Percentiles rank a stretch among this genome's conserved stretches.
These are phyloP conservation scores for Lecanicillium sp. DNA, from an alignment of 2,329 filamentous ascomycete genomes.

Conservation along the genomic window DNA sequence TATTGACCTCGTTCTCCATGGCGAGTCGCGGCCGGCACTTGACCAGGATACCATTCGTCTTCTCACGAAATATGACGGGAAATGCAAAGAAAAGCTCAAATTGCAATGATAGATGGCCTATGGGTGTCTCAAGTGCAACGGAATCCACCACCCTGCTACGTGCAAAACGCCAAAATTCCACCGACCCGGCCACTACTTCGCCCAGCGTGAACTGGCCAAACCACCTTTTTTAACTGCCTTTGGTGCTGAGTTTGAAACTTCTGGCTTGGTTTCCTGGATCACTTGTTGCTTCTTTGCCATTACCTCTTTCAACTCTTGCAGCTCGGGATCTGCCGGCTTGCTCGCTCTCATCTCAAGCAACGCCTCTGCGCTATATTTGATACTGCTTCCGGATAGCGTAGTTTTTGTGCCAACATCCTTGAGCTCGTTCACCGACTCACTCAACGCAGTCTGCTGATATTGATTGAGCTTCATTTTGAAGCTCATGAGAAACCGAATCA, in stretches of 20 bases:
- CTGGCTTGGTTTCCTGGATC: no score
- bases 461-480: slow-evolving; percentile 15
- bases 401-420: not conserved
- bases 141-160: no score
- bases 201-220: slow-evolving; percentile 1
- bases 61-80: slow-evolving; percentile 33
- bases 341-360: slow-evolving; percentile 2
- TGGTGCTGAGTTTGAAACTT: no score
- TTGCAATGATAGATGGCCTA: no score
- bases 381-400: not conserved
- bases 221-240: not conserved
- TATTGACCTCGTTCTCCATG: slow-evolving; percentile 24
- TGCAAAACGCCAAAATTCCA: no score
- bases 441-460: slow-evolving; percentile 2
- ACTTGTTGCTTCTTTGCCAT: not conserved
- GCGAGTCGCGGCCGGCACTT: slow-evolving; percentile 21
- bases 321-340: not conserved
- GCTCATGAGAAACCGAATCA: slow-evolving; percentile 15
- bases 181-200: not conserved
- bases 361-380: slow-evolving; percentile 1
- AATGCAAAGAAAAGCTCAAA: slow-evolving; percentile 26
- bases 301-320: not conserved
- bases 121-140: no score
- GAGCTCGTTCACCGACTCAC: slow-evolving; percentile 1
- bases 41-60: slow-evolving; percentile 34